Base-by-base conservation (phyloP, 179 eudicot species). In the Corrigiola litoralis region DNA sequence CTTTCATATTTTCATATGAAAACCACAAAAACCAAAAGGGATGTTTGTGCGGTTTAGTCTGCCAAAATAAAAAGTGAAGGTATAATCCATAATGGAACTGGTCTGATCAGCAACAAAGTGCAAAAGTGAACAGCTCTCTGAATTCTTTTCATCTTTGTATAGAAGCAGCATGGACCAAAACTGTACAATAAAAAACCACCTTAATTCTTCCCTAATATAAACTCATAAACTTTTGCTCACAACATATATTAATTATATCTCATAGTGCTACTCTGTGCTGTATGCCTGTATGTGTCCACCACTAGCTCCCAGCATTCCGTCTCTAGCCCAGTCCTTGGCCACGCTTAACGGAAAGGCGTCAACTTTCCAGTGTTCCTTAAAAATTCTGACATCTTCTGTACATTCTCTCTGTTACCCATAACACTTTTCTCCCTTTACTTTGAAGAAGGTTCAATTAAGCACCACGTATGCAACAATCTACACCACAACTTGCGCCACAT, bases 191-290 rank as follows among this genome's bases (percentile, higher is more conserved):
- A 41, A 24, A 36, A 40, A 58, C 60, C 66, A 42, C 42, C 10
- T 34, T 18, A 46, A 63, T 23, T 12, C 18, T 51, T 47, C 29
- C 33, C 17, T 29, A 21, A 23, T 50, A 3, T 33, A 61, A 33
- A 52, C 45, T 33, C 38, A 37, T 14, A 46, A 58, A 23, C 31
- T 21, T 38, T 31, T 42, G 18, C 46, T 42, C 0, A 42, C 12
- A 9, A 12, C 46, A 42, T 50, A 24, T 24, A 50, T 24, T 32
- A 1, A 34, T 37, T 24, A 29, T 4, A 34, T 46, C 55, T 21
- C 60, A 31, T 56, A 63, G 55, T 74, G 77, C 73, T 56, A 40
- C 56, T 48, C 52, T 63, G 28, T 68, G 73, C 73, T 74, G 73
- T 63, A 57, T 46, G 17, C 16, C 42, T 29, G 40, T 21, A 16